Evolutionary conservation across 1,139 yeast species (phyloP).

Genomic region (Debaryomycetaceae sp.): DNA sequence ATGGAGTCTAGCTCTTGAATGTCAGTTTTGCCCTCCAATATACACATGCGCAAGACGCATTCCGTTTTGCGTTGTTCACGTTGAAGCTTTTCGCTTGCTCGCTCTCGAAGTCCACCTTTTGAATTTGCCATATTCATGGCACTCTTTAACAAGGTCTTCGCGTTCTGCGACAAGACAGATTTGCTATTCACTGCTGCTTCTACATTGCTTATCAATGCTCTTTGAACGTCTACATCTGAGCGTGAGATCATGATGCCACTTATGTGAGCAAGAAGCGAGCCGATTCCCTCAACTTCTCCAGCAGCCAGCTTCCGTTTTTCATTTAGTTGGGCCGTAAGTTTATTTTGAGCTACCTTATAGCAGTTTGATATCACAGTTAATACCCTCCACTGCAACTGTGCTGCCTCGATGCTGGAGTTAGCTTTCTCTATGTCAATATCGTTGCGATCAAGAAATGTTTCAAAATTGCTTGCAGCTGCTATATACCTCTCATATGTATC

Average conservation of each 20-base stretch:
- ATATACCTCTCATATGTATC: slow-evolving; percentile 33
- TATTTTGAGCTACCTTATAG: slow-evolving; percentile 39
- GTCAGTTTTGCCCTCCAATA: slow-evolving; percentile 38
- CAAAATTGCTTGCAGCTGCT: slow-evolving; percentile 42
- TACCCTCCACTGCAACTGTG: slow-evolving; percentile 33
- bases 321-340: slow-evolving; percentile 18
- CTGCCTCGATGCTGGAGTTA: slow-evolving; percentile 8
- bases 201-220: slow-evolving; percentile 29
- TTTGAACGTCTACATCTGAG: slow-evolving; percentile 53
- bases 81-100: slow-evolving; percentile 37
- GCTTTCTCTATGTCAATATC: slow-evolving; percentile 19
- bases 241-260: slow-evolving; percentile 46
- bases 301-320: slow-evolving; percentile 15
- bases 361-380: slow-evolving; percentile 34
- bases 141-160: slow-evolving; percentile 41
- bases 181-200: slow-evolving; percentile 29
- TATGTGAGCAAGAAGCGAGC: slow-evolving; percentile 37
- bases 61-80: slow-evolving; percentile 44
- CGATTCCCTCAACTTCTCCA: slow-evolving; percentile 26
- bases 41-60: slow-evolving; percentile 44
- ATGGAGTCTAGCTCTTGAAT: slow-evolving; percentile 35
- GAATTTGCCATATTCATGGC: slow-evolving; percentile 45
- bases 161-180: slow-evolving; percentile 32
- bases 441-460: slow-evolving; percentile 39
- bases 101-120: slow-evolving; percentile 52